phyloP scores from a whole-genome alignment of 2,329 filamentous ascomycete species.

The Sporothrix pallida region DNA sequence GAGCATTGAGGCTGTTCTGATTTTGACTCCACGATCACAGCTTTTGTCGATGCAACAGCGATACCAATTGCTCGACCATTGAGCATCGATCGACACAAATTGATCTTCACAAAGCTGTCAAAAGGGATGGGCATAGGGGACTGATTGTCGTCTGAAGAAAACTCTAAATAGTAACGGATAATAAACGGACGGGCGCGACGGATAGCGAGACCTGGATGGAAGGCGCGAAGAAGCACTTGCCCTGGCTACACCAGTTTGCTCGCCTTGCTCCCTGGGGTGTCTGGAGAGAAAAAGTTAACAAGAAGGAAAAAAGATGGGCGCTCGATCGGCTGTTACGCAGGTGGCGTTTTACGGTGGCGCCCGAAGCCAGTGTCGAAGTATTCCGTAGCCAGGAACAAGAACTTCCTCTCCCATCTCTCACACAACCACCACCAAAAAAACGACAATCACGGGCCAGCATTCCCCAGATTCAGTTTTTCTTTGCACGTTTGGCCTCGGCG shows the following conservation, averaged over 20 bases:
- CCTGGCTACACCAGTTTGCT: no score
- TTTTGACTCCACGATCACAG: background rate
- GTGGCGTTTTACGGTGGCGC: constrained; percentile 17
- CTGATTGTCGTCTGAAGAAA: background rate
- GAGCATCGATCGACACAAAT: background rate
- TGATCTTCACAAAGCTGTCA: background rate
- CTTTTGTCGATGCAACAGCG: no score
- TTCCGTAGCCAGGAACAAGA: constrained; percentile 20
- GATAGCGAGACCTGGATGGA: background rate
- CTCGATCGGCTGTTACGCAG: constrained; percentile 26
- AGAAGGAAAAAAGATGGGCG: background rate
- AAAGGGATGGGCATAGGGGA: background rate
- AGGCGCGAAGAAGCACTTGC: background rate
- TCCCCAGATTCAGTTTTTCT: constrained; percentile 18
- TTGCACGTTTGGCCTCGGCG: constrained; percentile 18
- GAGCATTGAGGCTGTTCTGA: background rate
- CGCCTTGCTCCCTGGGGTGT: no score
- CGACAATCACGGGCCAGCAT: constrained; percentile 24
- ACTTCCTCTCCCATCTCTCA: background rate
- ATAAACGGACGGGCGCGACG: background rate
- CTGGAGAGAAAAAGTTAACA: no score
- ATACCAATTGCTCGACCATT: background rate
- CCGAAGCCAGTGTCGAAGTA: background rate
- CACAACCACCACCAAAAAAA: background rate
- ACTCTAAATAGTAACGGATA: no score